phyloP scores from a whole-genome alignment of 2,329 filamentous ascomycete genomes.

The Beauveria asiatica region DNA sequence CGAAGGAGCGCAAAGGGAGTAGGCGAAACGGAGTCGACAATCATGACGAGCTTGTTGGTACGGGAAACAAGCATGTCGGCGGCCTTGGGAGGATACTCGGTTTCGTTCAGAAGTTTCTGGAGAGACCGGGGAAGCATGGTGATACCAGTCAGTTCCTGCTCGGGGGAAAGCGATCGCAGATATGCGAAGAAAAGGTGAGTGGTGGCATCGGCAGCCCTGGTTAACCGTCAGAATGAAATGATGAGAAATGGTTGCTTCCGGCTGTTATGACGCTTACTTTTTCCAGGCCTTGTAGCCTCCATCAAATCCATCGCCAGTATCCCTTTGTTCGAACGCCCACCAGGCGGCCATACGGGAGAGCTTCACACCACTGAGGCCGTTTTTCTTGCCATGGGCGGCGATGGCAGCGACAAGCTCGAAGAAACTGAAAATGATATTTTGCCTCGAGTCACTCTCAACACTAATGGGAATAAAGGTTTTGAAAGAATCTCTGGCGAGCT shows the following conservation, averaged over 20 bases:
- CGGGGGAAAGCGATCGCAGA: slow-evolving; percentile 80
- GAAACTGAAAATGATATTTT: slow-evolving; percentile 89
- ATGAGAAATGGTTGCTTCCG: not conserved
- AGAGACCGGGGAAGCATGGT: slow-evolving; percentile 82
- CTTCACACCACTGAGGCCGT: slow-evolving; percentile 88
- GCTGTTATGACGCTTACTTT: slow-evolving; percentile 42
- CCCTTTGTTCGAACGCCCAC: slow-evolving; percentile 94
- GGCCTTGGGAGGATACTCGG: slow-evolving; percentile 82
- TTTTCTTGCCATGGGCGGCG: slow-evolving; percentile 85
- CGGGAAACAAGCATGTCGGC: slow-evolving; percentile 68
- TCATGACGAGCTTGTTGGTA: slow-evolving; percentile 90
- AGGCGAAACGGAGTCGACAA: slow-evolving; percentile 88
- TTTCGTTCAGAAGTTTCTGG: slow-evolving; percentile 82
- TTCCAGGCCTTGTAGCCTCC: slow-evolving; percentile 87
- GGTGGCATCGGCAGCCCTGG: slow-evolving; percentile 83
- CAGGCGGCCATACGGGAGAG: slow-evolving; percentile 91
- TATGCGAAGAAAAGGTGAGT: slow-evolving; percentile 98
- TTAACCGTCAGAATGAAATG: slow-evolving; percentile 13
- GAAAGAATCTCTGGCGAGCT: slow-evolving; percentile 86
- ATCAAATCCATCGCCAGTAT: slow-evolving; percentile 85
- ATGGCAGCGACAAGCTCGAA: slow-evolving; percentile 89
- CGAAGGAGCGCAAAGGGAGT: slow-evolving; percentile 88
- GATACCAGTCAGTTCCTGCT: slow-evolving; percentile 68
- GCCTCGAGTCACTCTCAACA: slow-evolving; percentile 76
- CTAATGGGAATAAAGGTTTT: slow-evolving; percentile 93